phyloP scores from a whole-genome alignment of 148 eudicot species.

The Dianthus caryophyllus region DNA sequence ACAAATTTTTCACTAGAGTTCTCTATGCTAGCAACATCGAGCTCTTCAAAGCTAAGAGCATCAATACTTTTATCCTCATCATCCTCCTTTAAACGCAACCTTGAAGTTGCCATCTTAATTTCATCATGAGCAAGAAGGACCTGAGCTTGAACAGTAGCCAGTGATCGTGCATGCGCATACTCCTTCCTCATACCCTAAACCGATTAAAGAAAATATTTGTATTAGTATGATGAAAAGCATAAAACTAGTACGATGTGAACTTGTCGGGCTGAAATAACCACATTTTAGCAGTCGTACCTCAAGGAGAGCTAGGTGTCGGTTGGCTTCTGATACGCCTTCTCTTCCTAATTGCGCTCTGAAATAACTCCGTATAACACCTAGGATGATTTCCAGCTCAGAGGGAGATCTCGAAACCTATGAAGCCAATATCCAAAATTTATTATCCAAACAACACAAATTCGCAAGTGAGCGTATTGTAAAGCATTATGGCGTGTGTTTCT shows the following conservation, averaged over 20 bases:
- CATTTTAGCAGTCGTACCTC: conserved; percentile 49
- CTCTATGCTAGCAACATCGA: conserved; percentile 67
- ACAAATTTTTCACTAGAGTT: conserved; percentile 80
- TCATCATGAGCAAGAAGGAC: conserved; percentile 94
- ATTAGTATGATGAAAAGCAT: conserved; percentile 4
- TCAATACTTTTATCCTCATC: conserved; percentile 72
- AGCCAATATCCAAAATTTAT: conserved; percentile 7
- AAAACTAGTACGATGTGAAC: background rate
- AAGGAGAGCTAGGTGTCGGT: conserved; percentile 61
- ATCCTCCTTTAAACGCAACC: conserved; percentile 70
- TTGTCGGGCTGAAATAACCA: too few species aligned
- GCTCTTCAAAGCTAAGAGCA: conserved; percentile 71
- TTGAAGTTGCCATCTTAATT: conserved; percentile 94
- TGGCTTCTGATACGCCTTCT: conserved; percentile 56
- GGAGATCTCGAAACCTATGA: conserved; percentile 81
- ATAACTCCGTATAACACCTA: conserved; percentile 66
- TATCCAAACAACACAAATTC: background rate
- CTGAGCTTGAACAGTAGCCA: conserved; percentile 86
- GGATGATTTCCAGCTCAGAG: conserved; percentile 78
- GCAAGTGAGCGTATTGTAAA: background rate
- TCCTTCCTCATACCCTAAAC: conserved; percentile 83
- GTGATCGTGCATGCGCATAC: conserved; percentile 77
- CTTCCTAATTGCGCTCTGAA: conserved; percentile 58
- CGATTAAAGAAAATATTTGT: conserved; percentile 10
- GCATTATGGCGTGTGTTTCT: too few species aligned